Evolutionary conservation across 164 flowering plant species (phyloP), one percentile per base, ranked within the genome.

Genomic region (Kingdonia uniflora): DNA sequence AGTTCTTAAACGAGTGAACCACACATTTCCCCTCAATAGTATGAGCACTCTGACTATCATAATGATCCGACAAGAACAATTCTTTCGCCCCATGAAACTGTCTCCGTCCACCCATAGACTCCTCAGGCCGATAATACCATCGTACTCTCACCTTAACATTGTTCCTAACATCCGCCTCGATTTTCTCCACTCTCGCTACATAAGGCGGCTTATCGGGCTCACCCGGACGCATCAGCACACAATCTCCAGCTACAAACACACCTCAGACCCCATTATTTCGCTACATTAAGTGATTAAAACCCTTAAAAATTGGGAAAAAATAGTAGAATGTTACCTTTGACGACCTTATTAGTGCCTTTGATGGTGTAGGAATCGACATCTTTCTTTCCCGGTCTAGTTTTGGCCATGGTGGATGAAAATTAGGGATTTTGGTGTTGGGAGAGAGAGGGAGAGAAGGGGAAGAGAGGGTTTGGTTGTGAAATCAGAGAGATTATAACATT

Each of bases 121-220:
- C 89, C 70, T 82, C 89, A 0, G 89, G 89, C 21, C 89, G 68
- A 37, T 82, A 82, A 47, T 82, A 82, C 89, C 85, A 82, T 52
- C 84, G 57, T 0, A 80, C 84, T 25, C 68, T 68, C n/a, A 82
- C 82, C 66, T 72, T 82, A 40, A 78, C 76, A 23, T 78, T 74
- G 68, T 71, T 78, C 11, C 89, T 68, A 42, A 62, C 65, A 64
- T 82, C 89, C 0, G 76, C 76, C 55, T 78, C 85, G 1, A 82
- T 68, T 64, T 72, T 78, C 74, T 80, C 85, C 35, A 82, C 73
- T 4, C 68, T 75, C 2, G 89, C 85, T 35, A 82, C 89, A 51
- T 82, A 82, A 0, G 89, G 81, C 0, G 80, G 74, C 68, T 80
- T 82, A 45, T 71, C 80, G 40, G 77, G 60, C 51, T 82, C 89